Evolutionary conservation across 495 filamentous ascomycete species (phyloP).

Genomic region (Aspergillus olivimuriae): DNA sequence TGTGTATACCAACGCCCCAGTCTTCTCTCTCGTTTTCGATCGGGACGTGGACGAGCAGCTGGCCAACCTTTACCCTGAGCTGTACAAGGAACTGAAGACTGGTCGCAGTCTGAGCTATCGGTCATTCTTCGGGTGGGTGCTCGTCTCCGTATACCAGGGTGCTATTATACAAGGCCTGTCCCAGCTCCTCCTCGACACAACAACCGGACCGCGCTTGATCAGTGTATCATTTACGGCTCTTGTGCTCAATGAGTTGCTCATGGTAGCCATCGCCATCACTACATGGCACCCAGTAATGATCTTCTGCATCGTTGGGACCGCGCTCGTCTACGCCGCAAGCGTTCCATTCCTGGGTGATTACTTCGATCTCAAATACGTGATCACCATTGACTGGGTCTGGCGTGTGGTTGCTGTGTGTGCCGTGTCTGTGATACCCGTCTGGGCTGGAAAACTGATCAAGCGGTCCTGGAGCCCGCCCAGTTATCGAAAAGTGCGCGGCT

Average conservation of each 20-base stretch:
- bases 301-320: conserved; percentile 72
- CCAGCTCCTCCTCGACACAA: conserved; percentile 74
- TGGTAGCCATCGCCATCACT: conserved; percentile 93
- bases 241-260: conserved; percentile 89
- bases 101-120: conserved; percentile 81
- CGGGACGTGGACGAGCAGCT: conserved; percentile 89
- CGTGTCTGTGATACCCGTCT: conserved; percentile 79
- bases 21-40: conserved; percentile 94
- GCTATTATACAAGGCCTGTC: conserved; percentile 87
- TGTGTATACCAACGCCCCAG: conserved; percentile 89
- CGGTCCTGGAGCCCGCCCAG: conserved; percentile 85
- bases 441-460: conserved; percentile 73
- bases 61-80: conserved; percentile 91
- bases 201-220: conserved; percentile 66
- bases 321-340: conserved; percentile 68
- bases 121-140: conserved; percentile 96
- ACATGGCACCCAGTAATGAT: conserved; percentile 98
- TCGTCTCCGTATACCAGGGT: conserved; percentile 92
- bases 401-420: conserved; percentile 71
- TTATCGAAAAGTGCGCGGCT: conserved; percentile 87
- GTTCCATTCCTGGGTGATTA: conserved; percentile 86
- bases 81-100: conserved; percentile 90
- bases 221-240: conserved; percentile 88
- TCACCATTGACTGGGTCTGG: conserved; percentile 81
- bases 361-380: conserved; percentile 78